Evolutionary conservation across 345 rosid species (phyloP).

Genomic region (Theobroma cacao): DNA sequence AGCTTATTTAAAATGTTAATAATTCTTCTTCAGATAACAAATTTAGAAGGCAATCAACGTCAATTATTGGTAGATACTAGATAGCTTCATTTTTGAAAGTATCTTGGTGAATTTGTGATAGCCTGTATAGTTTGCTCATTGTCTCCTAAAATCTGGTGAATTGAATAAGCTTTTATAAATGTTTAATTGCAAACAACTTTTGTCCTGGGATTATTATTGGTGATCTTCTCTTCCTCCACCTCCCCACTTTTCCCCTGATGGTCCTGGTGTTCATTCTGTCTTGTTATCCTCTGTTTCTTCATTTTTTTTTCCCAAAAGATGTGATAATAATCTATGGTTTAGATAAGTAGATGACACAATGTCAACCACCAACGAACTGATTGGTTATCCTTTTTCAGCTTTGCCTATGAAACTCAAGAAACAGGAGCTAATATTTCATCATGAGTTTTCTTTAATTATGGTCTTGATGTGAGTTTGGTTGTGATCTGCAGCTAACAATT

Average conservation of each 20-base stretch:
- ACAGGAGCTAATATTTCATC: not conserved
- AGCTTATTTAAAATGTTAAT: not conserved
- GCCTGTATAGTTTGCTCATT: not conserved
- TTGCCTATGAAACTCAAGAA: not conserved
- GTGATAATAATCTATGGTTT: not conserved
- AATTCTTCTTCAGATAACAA: not conserved
- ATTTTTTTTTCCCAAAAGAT: not conserved
- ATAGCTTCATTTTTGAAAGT: too few relatives aligned
- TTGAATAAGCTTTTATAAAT: not conserved
- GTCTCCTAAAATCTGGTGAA: not conserved
- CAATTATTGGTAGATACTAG: not conserved
- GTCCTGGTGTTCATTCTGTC: not conserved
- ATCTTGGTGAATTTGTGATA: too few relatives aligned
- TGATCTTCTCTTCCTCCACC: not conserved
- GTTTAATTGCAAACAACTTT: not conserved
- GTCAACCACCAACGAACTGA: not conserved
- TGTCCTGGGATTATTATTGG: not conserved
- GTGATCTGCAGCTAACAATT: constrained; percentile 77
- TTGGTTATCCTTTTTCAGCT: not conserved
- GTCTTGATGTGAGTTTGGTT: constrained; percentile 10
- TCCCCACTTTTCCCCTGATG: not conserved
- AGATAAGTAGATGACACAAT: not conserved
- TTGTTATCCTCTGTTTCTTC: not conserved
- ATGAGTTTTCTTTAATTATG: not conserved
- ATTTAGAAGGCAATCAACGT: not conserved